Evolutionary conservation across 106 monocot genomes (phyloP).

Genomic region (Dioscorea zingiberensis): DNA sequence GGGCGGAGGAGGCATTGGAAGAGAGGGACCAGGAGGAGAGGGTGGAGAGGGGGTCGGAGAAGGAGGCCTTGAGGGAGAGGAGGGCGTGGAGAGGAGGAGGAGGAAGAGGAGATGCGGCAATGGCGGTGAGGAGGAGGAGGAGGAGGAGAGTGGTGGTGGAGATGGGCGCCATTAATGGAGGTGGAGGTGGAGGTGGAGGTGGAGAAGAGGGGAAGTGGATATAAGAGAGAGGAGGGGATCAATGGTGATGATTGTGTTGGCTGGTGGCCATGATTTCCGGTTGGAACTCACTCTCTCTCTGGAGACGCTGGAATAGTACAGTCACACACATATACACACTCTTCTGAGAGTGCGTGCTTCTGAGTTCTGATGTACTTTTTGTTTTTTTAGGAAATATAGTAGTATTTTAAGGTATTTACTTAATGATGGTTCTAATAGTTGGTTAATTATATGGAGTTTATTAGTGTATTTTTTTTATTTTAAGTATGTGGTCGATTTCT

Average conservation of each 20-base stretch:
- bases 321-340: no score
- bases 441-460: no score
- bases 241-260: slow-evolving; percentile 30
- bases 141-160: neutral
- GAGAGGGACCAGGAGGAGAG: slow-evolving; percentile 36
- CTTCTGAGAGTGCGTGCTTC: no score
- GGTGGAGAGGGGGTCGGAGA: slow-evolving; percentile 43
- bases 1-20: slow-evolving; percentile 2
- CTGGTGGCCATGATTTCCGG: slow-evolving; percentile 1
- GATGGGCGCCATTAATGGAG: no score
- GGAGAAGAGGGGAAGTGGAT: neutral
- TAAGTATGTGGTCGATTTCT: no score
- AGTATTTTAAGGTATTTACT: no score
- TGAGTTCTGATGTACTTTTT: no score
- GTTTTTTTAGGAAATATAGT: no score
- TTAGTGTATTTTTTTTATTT: no score
- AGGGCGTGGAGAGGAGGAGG: slow-evolving; percentile 49
- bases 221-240: slow-evolving; percentile 16
- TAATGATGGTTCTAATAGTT: no score
- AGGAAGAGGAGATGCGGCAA: neutral
- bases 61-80: slow-evolving; percentile 59
- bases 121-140: neutral
- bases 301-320: no score
- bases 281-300: neutral
- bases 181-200: slow-evolving; percentile 2